phyloP scores from a whole-genome alignment of 129 eudicot species.

The Kitagawia praeruptora region DNA sequence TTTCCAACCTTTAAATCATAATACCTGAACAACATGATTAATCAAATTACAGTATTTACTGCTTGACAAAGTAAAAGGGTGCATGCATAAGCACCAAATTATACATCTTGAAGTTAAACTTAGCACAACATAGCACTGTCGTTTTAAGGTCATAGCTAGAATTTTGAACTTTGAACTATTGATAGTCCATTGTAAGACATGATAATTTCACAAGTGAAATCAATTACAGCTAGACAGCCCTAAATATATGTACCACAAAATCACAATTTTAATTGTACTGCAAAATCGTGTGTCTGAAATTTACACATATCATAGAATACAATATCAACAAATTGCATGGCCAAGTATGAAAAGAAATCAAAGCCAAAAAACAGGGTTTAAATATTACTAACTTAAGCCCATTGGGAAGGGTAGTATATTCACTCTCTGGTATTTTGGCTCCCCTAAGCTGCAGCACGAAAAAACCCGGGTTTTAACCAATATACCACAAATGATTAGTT shows the following conservation, averaged over 20 bases:
- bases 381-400: slow-evolving; percentile 75
- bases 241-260: no score
- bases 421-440: slow-evolving; percentile 86
- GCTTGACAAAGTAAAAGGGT: background rate
- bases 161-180: background rate
- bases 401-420: slow-evolving; percentile 75
- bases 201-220: no score
- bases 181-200: no score
- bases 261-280: no score
- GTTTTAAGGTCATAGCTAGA: background rate
- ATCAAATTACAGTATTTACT: background rate
- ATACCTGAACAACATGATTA: slow-evolving; percentile 32
- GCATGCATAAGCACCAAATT: background rate
- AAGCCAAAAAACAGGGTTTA: background rate
- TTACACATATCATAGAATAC: background rate
- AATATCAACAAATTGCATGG: background rate
- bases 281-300: background rate
- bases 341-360: background rate
- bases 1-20: slow-evolving; percentile 89
- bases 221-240: no score
- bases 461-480: background rate
- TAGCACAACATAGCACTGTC: background rate
- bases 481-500: background rate
- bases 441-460: slow-evolving; percentile 76
- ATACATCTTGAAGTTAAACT: background rate